Evolutionary conservation across 768 basidiomycete species (phyloP).

Genomic region (Cystofilobasidium bisporidii): DNA sequence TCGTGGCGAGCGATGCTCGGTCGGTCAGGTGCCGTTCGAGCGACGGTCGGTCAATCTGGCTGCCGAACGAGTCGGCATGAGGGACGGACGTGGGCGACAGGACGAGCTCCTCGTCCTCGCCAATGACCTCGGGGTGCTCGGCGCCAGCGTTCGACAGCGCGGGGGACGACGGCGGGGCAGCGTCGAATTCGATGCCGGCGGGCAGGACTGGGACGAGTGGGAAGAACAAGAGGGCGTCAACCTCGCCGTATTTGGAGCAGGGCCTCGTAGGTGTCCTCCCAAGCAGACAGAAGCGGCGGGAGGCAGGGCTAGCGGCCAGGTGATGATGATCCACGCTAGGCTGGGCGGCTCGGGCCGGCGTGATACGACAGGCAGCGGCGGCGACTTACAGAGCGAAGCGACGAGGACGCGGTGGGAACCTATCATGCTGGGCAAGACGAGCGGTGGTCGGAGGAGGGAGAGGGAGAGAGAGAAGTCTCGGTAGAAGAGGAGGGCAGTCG

Average conservation of each 20-base stretch:
- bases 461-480: too few species aligned
- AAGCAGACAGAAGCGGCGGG: too few species aligned
- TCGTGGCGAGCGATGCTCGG: not conserved
- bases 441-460: too few species aligned
- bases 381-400: slow-evolving; percentile 26
- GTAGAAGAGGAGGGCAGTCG: too few species aligned
- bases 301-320: too few species aligned
- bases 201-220: slow-evolving; percentile 18
- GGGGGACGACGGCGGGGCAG: slow-evolving; percentile 1
- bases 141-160: slow-evolving; percentile 9
- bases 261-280: too few species aligned
- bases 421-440: slow-evolving; percentile 14
- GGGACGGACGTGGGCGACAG: not conserved
- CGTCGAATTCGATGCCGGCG: slow-evolving; percentile 22
- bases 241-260: too few species aligned
- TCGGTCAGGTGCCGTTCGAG: not conserved
- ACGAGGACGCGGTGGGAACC: slow-evolving; percentile 27
- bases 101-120: slow-evolving; percentile 15
- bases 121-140: slow-evolving; percentile 11
- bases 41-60: not conserved
- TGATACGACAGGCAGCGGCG: not conserved
- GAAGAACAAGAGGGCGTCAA: too few species aligned
- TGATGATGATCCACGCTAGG: too few species aligned
- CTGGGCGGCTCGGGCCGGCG: too few species aligned
- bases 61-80: not conserved